Conservation (phyloP, 805 yeast genomes). For the Kodamaea restingae region DNA sequence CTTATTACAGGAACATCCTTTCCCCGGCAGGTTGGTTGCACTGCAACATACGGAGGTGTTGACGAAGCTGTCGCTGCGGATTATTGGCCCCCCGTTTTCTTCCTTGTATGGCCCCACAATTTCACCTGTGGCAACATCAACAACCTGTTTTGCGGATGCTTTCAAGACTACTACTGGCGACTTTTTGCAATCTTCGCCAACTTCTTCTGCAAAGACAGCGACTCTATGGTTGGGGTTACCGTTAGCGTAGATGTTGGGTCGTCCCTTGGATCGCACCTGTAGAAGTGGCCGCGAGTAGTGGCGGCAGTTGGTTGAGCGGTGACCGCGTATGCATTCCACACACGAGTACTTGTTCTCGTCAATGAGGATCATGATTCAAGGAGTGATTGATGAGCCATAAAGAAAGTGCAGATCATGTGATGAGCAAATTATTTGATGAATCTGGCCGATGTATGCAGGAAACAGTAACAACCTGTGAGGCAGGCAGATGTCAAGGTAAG, state of each 20-base stretch:
- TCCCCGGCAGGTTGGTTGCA: conserved; percentile 16
- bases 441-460: not conserved
- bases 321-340: conserved; percentile 86
- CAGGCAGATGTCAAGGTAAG: too few species aligned
- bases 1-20: conserved; percentile 27
- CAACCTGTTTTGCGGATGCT: conserved; percentile 37
- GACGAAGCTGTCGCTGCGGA: conserved; percentile 31
- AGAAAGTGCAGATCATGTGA: not conserved
- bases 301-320: conserved; percentile 79
- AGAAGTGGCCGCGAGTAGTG: conserved; percentile 78
- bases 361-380: conserved; percentile 60
- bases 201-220: conserved; percentile 53
- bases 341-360: conserved; percentile 82
- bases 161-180: conserved; percentile 32
- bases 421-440: conserved; percentile 3
- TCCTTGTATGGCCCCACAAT: conserved; percentile 39
- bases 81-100: conserved; percentile 17
- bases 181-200: conserved; percentile 10
- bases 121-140: conserved; percentile 34
- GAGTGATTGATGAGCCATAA: not conserved
- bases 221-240: conserved; percentile 50
- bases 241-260: conserved; percentile 63
- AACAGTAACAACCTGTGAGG: too few species aligned
- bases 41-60: conserved; percentile 32
- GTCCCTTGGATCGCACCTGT: conserved; percentile 84